A percentile compares a stretch with the other conserved stretches of the same genome.
Conservation (phyloP, 345 rosid genomes). For the Nephelium lappaceum region DNA sequence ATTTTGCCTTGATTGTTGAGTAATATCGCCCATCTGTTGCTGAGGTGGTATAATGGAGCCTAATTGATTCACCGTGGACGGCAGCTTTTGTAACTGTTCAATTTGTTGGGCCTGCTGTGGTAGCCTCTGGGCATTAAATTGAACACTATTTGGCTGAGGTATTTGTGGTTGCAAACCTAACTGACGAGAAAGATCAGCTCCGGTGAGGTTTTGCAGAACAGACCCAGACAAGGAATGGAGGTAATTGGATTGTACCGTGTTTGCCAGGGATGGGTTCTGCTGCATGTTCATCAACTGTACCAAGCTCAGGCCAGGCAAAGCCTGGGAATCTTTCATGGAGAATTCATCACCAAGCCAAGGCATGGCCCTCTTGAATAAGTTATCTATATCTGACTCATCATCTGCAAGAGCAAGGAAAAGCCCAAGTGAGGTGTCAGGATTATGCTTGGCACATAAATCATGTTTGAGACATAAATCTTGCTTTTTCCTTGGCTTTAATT, state of each 20-base stretch:
- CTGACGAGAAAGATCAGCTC: conserved; percentile 55
- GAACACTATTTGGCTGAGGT: conserved; percentile 45
- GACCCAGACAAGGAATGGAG: conserved; percentile 48
- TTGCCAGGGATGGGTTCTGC: conserved; percentile 56
- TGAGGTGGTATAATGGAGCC: conserved; percentile 39
- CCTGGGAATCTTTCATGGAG: conserved; percentile 68
- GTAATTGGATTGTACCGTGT: conserved; percentile 55
- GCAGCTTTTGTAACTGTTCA: conserved; percentile 51
- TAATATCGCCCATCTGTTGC: conserved; percentile 46
- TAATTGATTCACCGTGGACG: conserved; percentile 37
- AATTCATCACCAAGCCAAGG: conserved; percentile 88
- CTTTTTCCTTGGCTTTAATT: neutral
- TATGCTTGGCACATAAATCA: neutral
- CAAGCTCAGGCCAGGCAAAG: conserved; percentile 71
- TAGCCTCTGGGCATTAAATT: conserved; percentile 42
- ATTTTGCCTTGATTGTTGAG: conserved; percentile 56
- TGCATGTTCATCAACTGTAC: conserved; percentile 96
- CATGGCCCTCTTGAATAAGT: conserved; percentile 78
- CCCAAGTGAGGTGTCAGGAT: conserved; percentile 14
- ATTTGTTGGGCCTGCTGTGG: conserved; percentile 53
- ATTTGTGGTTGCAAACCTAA: conserved; percentile 49
- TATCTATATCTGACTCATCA: conserved; percentile 79
- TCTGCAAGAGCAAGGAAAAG: conserved; percentile 43
- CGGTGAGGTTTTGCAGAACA: conserved; percentile 46
- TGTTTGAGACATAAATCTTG: neutral